Conservation (phyloP, 1,284 basidiomycete species). For the Leccinum variabile region DNA sequence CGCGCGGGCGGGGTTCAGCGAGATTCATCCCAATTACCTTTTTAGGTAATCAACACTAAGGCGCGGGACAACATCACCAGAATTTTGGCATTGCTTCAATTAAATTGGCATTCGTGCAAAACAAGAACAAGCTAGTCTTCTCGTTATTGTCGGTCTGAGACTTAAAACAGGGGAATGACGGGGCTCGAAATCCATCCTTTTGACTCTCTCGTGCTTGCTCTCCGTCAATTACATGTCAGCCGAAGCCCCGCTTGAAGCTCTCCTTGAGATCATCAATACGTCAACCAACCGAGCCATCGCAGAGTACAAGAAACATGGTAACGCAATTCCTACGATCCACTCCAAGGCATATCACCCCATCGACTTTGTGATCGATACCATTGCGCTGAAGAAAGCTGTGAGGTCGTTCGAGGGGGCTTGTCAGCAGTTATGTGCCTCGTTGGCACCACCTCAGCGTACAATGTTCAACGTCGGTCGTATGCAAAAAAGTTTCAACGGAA, state of each 20-base stretch:
- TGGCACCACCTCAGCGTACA: constrained; percentile 33
- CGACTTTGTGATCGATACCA: not conserved
- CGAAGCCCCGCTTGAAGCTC: not conserved
- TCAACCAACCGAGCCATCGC: no score
- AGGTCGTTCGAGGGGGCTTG: constrained; percentile 31
- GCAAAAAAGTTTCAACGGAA: no score
- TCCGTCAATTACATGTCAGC: constrained; percentile 18
- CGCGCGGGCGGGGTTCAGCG: no score
- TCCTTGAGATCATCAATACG: no score
- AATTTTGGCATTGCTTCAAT: not conserved
- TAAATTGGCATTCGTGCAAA: not conserved
- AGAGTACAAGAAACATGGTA: no score
- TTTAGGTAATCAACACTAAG: not conserved
- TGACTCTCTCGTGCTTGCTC: not conserved
- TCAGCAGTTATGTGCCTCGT: constrained; percentile 29
- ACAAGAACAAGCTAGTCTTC: not conserved
- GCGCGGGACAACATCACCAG: not conserved
- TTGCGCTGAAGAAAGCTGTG: constrained; percentile 30
- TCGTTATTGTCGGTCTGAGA: not conserved
- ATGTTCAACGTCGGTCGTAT: constrained; percentile 25
- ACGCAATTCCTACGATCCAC: no score
- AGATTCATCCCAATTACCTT: not conserved
- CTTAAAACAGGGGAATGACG: not conserved
- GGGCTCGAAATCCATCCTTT: not conserved
- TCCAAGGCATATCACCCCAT: no score